These are phyloP conservation scores for Ascochyta lentis DNA, from an alignment of 2,329 filamentous ascomycete genomes.

Conservation along the genomic window DNA sequence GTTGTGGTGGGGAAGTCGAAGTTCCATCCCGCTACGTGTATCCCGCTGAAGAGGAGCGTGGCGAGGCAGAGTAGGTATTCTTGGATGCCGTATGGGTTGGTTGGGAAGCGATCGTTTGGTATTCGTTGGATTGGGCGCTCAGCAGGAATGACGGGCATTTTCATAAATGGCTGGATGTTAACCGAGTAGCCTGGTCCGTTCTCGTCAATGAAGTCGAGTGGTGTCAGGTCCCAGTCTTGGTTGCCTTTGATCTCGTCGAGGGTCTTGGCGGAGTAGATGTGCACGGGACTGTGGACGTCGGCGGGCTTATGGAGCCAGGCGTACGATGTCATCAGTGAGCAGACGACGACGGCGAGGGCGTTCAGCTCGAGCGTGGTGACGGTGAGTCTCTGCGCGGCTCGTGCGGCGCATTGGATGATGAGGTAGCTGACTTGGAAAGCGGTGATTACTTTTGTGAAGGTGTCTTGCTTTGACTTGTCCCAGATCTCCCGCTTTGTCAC, in stretches of 20 bases:
- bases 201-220: conserved; percentile 11
- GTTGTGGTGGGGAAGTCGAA: conserved; percentile 20
- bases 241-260: conserved; percentile 11
- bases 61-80: conserved; percentile 23
- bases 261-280: conserved; percentile 9
- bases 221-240: conserved; percentile 22
- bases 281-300: conserved; percentile 18
- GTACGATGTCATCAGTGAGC: conserved; percentile 19
- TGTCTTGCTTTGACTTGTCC: conserved; percentile 28
- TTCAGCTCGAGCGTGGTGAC: conserved; percentile 25
- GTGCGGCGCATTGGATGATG: conserved; percentile 23
- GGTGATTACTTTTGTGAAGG: conserved; percentile 23
- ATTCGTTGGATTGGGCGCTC: conserved; percentile 26
- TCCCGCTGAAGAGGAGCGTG: conserved; percentile 15
- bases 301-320: conserved; percentile 27
- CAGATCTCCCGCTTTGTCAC: conserved; percentile 12
- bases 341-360: conserved; percentile 26
- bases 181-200: conserved; percentile 24
- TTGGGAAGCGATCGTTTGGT: conserved; percentile 24
- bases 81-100: conserved; percentile 22
- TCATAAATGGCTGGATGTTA: conserved; percentile 28
- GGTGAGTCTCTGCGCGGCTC: conserved; percentile 15
- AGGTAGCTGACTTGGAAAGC: conserved; percentile 28
- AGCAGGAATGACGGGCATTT: conserved; percentile 21
- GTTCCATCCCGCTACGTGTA: conserved; percentile 22